Percentiles rank a stretch among this genome's conserved stretches.
Evolutionary conservation across 2,329 filamentous ascomycete genomes (phyloP).

Genomic region (Exophiala sideris): DNA sequence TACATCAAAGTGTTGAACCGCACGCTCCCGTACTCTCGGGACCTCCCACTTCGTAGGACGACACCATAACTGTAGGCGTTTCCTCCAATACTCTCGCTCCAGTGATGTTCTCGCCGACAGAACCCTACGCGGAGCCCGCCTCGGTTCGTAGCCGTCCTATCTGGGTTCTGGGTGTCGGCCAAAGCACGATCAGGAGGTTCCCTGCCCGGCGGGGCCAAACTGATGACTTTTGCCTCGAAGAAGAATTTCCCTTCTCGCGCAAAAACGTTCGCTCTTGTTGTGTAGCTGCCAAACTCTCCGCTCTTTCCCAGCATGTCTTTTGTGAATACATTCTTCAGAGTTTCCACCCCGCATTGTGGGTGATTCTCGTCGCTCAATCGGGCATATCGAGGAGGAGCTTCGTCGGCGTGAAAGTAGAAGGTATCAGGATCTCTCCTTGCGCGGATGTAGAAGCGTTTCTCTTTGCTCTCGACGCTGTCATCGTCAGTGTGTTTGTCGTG

Average conservation of each 20-base stretch:
- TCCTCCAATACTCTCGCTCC: conserved; percentile 28
- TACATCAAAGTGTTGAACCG: conserved; percentile 96
- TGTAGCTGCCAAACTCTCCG: conserved; percentile 77
- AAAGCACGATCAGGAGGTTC: conserved; percentile 29
- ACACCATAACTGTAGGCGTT: conserved; percentile 29
- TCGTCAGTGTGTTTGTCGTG: not conserved
- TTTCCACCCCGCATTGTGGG: conserved; percentile 52
- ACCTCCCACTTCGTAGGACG: conserved; percentile 26
- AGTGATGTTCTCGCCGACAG: conserved; percentile 40
- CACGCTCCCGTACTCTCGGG: conserved; percentile 55
- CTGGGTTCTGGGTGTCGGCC: conserved; percentile 22
- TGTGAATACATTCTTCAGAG: conserved; percentile 76
- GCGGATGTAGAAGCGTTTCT: conserved; percentile 29
- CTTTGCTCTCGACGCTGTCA: conserved; percentile 28
- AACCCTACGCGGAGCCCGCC: conserved; percentile 50
- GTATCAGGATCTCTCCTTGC: conserved; percentile 27
- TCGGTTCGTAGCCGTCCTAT: conserved; percentile 29
- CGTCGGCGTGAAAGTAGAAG: conserved; percentile 51
- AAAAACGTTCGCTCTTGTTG: conserved; percentile 81
- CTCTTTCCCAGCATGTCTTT: conserved; percentile 72
- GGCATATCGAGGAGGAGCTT: conserved; percentile 76
- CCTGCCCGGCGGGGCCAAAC: conserved; percentile 58
- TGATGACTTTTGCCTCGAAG: conserved; percentile 85
- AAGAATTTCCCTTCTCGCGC: conserved; percentile 87
- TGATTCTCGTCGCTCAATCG: conserved; percentile 87